phyloP scores from a whole-genome alignment of 176 grass and related monocot genomes.

The Aegilops sharonensis region DNA sequence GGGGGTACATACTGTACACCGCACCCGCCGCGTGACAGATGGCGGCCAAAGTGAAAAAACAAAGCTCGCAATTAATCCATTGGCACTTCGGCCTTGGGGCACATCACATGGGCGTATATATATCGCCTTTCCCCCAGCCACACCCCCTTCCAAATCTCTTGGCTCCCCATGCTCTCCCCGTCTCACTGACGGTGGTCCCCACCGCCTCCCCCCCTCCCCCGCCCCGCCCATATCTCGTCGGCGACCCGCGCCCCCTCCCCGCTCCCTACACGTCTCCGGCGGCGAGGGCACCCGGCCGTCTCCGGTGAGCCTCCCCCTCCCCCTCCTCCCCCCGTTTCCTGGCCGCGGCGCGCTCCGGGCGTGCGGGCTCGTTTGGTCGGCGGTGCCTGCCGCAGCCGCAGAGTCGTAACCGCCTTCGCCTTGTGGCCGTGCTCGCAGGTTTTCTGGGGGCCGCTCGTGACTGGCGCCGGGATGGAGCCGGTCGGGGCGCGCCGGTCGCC shows the following conservation, averaged over 20 bases:
- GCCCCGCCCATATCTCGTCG: conserved; percentile 21
- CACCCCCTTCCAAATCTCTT: conserved; percentile 12
- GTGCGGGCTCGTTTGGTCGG: not conserved
- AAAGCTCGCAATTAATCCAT: conserved; percentile 26
- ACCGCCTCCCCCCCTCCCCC: conserved; percentile 1
- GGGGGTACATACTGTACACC: no score
- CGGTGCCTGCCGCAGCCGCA: not conserved
- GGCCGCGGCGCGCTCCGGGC: not conserved
- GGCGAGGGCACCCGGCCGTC: conserved; percentile 26
- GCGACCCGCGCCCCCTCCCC: not conserved
- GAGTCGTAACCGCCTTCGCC: conserved; percentile 18
- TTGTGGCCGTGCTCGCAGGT: conserved; percentile 25
- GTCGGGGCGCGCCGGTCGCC: conserved; percentile 23
- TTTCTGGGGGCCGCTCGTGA: conserved; percentile 19
- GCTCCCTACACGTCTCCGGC: not conserved
- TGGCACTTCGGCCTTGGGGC: not conserved
- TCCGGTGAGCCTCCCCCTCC: conserved; percentile 21
- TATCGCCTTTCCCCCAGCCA: conserved; percentile 3
- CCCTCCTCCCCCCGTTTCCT: not conserved
- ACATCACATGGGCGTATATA: conserved; percentile 46
- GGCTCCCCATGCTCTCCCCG: conserved; percentile 29
- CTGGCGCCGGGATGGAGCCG: conserved; percentile 44
- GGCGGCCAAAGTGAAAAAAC: not conserved
- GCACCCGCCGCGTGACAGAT: not conserved
- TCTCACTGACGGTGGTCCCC: conserved; percentile 56